A percentile compares a stretch with the other conserved stretches of the same genome.
phyloP scores from a whole-genome alignment of 2,329 filamentous ascomycete genomes.

The Cladosporium sp. region DNA sequence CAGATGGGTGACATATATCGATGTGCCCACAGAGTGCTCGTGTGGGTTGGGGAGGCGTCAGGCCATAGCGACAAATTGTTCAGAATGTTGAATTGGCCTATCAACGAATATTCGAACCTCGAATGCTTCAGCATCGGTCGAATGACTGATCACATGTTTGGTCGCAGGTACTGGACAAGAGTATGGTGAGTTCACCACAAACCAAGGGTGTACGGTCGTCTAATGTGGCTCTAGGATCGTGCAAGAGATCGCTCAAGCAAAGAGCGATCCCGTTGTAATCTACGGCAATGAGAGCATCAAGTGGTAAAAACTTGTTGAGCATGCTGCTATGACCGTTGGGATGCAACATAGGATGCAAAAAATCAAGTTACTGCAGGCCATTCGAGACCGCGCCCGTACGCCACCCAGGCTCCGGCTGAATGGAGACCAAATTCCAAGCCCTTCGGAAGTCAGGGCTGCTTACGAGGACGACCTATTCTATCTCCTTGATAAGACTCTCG shows the following conservation, averaged over 20 bases:
- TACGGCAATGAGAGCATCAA: not conserved
- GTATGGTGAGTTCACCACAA: not conserved
- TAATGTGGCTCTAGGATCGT: not conserved
- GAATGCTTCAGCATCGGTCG: no score
- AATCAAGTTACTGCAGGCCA: not conserved
- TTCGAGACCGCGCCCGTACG: not conserved
- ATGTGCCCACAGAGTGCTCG: not conserved
- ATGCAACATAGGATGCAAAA: not conserved
- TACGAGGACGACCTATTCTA: not conserved
- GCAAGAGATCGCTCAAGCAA: not conserved
- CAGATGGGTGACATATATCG: slow-evolving; percentile 8
- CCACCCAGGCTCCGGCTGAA: not conserved
- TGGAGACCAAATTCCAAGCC: not conserved
- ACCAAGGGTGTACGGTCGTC: not conserved
- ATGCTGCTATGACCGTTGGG: not conserved
- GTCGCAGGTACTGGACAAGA: not conserved
- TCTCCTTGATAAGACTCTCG: not conserved
- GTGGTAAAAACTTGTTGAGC: not conserved
- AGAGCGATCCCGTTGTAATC: not conserved
- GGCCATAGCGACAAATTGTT: not conserved
- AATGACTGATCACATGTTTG: not conserved
- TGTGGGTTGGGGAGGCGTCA: not conserved
- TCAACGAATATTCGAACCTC: no score
- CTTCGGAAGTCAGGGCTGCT: not conserved
- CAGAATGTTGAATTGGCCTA: not conserved